phyloP scores from a whole-genome alignment of 2,329 filamentous ascomycete genomes.

The Cadophora sp. region DNA sequence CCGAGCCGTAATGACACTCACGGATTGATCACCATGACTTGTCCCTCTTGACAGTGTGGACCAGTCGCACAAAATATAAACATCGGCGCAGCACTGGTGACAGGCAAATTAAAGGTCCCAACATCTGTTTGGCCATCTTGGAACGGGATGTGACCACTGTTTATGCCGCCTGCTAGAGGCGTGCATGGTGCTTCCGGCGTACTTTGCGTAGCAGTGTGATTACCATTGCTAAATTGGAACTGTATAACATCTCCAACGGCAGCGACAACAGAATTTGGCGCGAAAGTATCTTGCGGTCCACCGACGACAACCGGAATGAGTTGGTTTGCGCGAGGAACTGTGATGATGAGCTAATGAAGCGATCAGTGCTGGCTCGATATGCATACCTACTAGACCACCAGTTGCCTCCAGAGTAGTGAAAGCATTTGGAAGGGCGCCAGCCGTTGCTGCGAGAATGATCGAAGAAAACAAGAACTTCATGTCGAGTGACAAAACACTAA shows the following conservation, averaged over 20 bases:
- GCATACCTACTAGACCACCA: constrained; percentile 9
- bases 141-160: constrained; percentile 10
- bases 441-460: neutral
- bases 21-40: constrained; percentile 16
- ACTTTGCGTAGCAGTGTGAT: constrained; percentile 13
- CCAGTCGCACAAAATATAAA: constrained; percentile 13
- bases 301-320: constrained; percentile 13
- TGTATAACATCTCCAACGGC: constrained; percentile 16
- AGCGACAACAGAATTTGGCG: constrained; percentile 7
- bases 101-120: constrained; percentile 14
- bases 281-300: constrained; percentile 14
- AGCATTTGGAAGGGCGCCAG: neutral
- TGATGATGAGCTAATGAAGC: neutral
- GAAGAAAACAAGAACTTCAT: constrained; percentile 15
- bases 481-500: constrained; percentile 1
- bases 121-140: constrained; percentile 10
- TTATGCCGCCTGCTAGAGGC: neutral
- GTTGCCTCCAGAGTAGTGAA: neutral
- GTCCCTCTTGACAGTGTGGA: constrained; percentile 8
- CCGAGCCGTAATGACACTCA: neutral
- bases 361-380: neutral
- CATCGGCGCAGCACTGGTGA: neutral
- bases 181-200: constrained; percentile 4
- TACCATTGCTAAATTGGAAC: constrained; percentile 17
- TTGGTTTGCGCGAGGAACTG: constrained; percentile 14